Base-by-base conservation (phyloP, 768 basidiomycete species). In the Lactarius trivialis region DNA sequence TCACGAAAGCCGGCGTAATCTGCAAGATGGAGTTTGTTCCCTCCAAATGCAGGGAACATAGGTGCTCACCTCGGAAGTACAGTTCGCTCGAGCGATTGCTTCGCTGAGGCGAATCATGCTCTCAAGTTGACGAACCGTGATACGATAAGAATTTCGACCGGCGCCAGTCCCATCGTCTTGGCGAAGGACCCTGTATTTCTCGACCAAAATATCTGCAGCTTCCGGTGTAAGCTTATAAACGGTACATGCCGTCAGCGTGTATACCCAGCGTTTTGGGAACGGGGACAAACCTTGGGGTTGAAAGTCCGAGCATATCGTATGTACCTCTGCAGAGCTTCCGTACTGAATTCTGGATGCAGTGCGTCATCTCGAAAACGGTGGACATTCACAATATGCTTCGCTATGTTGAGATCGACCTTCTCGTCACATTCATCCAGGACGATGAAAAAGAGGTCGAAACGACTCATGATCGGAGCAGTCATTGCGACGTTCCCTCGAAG, bases 381-480 rank as follows among this genome's bases (percentile, higher is more conserved):
- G 9, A 98, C 93, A 73, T 96, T 93, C 57, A 99, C 95, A 64
- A 99, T 98, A 73, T 99, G 97, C 73, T 85, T 86, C 39, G 97
- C 97, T 66, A 99, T 90, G 71, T 93, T 92, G 70, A 92, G 74
- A 70, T 99, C 97, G 63, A 86, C 90, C 72, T 83, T 88, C 72
- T 93, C 90, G 71, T 98, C 87, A 74, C 95, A 98, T 70, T 99
- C 95, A 69, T 99, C 97, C 56, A 99, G 81, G 12, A 99, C 93
- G 58, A 99, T 92, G 71, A 98, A 99, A 79, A 98, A 98, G 67
- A 99, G 71, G 73, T 99, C 97, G 68, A 93, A 99, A 63, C 97
- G 86, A 75, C 93, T 95, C 96, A 99, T 98, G 75, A 99, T 98
- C 1, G 97, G 97, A 0, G 95, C 89, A 56, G 89, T 93, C 97